phyloP scores from a whole-genome alignment of 305 asterid genomes.

The Fraxinus xanthoxyloides region DNA sequence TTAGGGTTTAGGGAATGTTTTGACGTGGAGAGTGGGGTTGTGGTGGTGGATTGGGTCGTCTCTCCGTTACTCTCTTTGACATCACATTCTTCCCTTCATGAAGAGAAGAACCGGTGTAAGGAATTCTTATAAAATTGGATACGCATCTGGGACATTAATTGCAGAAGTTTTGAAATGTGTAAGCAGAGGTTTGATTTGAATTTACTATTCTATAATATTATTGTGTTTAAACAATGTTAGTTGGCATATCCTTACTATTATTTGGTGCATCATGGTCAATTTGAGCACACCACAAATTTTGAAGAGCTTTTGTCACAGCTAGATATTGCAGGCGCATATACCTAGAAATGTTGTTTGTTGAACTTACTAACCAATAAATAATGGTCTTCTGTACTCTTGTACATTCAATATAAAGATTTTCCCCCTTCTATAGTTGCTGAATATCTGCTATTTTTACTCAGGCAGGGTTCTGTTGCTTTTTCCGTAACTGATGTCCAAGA shows the following conservation, averaged over 20 bases:
- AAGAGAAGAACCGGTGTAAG: not conserved
- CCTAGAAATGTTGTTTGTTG: not conserved
- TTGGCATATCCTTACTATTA: not conserved
- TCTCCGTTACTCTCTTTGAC: not conserved
- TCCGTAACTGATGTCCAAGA: conserved; percentile 74
- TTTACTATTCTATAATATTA: not conserved
- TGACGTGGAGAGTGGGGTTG: not conserved
- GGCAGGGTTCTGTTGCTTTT: conserved; percentile 73
- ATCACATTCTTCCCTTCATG: not conserved
- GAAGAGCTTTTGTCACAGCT: conserved; percentile 12
- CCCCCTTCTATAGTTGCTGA: conserved; percentile 14
- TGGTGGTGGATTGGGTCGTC: conserved; percentile 1
- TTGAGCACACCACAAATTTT: conserved; percentile 7
- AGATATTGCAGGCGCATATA: not conserved
- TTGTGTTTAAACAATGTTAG: not conserved
- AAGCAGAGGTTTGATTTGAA: not conserved
- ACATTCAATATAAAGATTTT: not conserved
- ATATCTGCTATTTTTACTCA: conserved; percentile 45
- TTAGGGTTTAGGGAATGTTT: too few species aligned
- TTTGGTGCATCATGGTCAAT: conserved; percentile 13
- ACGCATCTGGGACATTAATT: not conserved
- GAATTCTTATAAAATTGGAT: not conserved
- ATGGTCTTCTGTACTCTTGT: not conserved
- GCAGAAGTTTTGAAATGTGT: not conserved
- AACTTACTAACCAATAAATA: not conserved